phyloP scores from a whole-genome alignment of 208 protist species.

The Perkinsela sp. region DNA sequence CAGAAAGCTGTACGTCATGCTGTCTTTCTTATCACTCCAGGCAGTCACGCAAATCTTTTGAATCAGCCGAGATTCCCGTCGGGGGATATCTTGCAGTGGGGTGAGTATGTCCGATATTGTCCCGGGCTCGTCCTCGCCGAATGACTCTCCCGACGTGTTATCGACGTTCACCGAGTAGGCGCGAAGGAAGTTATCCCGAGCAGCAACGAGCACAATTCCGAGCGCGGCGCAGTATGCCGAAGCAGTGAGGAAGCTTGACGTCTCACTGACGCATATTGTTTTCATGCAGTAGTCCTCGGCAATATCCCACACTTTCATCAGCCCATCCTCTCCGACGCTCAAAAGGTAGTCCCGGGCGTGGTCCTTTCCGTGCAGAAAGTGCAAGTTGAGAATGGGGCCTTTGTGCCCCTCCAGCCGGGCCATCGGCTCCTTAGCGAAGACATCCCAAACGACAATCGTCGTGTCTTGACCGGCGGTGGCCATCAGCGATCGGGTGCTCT shows the following conservation, averaged over 20 bases:
- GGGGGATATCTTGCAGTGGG: background rate
- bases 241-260: conserved; percentile 36
- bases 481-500: conserved; percentile 13
- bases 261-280: conserved; percentile 19
- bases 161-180: conserved; percentile 38
- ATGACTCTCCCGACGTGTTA: conserved; percentile 2
- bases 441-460: conserved; percentile 91
- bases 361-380: conserved; percentile 12
- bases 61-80: background rate
- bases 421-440: conserved; percentile 26
- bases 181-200: conserved; percentile 45
- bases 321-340: conserved; percentile 35
- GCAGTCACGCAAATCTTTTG: background rate
- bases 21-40: background rate
- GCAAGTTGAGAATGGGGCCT: conserved; percentile 26
- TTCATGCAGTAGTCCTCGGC: conserved; percentile 42
- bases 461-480: conserved; percentile 80
- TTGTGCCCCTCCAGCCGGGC: conserved; percentile 57
- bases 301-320: conserved; percentile 58
- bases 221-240: conserved; percentile 21
- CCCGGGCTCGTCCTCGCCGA: background rate
- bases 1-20: background rate
- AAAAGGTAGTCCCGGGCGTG: conserved; percentile 8
- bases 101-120: background rate
- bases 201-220: conserved; percentile 32